These are phyloP conservation scores for Retiboletus fuscus DNA, from an alignment of 1,284 basidiomycete species.

Conservation along the genomic window DNA sequence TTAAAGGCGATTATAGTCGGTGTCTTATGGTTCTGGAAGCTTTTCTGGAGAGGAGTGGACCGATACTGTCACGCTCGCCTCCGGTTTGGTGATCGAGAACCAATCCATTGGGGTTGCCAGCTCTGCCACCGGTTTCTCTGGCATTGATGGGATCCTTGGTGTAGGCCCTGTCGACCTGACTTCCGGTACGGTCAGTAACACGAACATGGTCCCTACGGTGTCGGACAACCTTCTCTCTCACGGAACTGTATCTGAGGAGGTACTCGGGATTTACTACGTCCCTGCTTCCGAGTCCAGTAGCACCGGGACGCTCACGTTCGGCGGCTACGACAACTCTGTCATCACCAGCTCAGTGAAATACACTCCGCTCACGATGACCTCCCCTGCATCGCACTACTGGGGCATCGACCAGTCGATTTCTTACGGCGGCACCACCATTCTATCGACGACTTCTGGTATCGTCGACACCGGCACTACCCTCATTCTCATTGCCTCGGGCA, in stretches of 20 bases:
- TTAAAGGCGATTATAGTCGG: conserved; percentile 36
- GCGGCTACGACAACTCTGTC: conserved; percentile 58
- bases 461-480: conserved; percentile 70
- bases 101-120: conserved; percentile 68
- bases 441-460: conserved; percentile 55
- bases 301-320: conserved; percentile 63
- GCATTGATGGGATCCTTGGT: conserved; percentile 67
- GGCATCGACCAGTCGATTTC: conserved; percentile 65
- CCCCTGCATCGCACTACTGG: conserved; percentile 63
- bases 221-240: conserved; percentile 57
- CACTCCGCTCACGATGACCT: conserved; percentile 62
- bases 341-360: conserved; percentile 60
- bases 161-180: conserved; percentile 67
- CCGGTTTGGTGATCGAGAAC: conserved; percentile 56
- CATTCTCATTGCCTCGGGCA: conserved; percentile 54
- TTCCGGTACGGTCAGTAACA: conserved; percentile 43
- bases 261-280: conserved; percentile 63
- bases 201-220: conserved; percentile 53
- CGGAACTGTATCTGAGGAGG: conserved; percentile 56
- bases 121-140: conserved; percentile 54
- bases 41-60: conserved; percentile 64
- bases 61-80: conserved; percentile 60
- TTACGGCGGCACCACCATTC: conserved; percentile 57
- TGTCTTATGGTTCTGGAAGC: conserved; percentile 63
- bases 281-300: conserved; percentile 49